Percentiles rank a stretch among this genome's conserved stretches.
These are phyloP conservation scores for Solanum pimpinellifolium DNA, from an alignment of 257 asterid genomes.

Conservation along the genomic window DNA sequence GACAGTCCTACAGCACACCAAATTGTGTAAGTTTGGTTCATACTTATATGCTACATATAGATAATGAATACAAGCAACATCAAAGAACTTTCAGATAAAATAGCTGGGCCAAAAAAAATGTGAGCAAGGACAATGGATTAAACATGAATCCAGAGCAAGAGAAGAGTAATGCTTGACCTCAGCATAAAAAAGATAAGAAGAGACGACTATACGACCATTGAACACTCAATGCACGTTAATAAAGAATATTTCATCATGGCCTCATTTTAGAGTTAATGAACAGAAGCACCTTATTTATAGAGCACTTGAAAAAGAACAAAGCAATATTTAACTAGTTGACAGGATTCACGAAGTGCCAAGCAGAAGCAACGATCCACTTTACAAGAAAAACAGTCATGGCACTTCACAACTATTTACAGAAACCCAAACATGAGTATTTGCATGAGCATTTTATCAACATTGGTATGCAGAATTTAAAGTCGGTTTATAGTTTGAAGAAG, in stretches of 20 bases:
- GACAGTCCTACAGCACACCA: constrained; percentile 50
- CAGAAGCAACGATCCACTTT: not conserved
- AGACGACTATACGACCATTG: not conserved
- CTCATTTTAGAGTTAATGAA: not conserved
- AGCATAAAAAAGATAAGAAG: not conserved
- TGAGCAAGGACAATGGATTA: not conserved
- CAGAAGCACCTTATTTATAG: not conserved
- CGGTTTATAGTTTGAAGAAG: not conserved
- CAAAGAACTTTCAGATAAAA: not conserved
- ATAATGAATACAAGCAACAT: not conserved
- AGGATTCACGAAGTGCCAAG: not conserved
- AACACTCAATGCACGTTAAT: not conserved
- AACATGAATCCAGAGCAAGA: not conserved
- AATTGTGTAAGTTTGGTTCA: not conserved
- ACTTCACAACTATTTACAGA: not conserved
- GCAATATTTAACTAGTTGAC: not conserved
- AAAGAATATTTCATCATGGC: not conserved
- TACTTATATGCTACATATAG: not conserved
- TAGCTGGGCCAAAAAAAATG: not conserved
- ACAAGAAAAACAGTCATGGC: not conserved
- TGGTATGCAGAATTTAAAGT: not conserved
- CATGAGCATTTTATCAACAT: not conserved
- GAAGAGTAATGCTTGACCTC: not conserved
- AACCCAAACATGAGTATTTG: not conserved
- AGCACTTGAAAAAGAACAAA: not conserved